A percentile compares a stretch with the other conserved stretches of the same genome.
Conservation (phyloP, 1,139 yeast genomes). For the Saccharomycopsis hybrid region DNA sequence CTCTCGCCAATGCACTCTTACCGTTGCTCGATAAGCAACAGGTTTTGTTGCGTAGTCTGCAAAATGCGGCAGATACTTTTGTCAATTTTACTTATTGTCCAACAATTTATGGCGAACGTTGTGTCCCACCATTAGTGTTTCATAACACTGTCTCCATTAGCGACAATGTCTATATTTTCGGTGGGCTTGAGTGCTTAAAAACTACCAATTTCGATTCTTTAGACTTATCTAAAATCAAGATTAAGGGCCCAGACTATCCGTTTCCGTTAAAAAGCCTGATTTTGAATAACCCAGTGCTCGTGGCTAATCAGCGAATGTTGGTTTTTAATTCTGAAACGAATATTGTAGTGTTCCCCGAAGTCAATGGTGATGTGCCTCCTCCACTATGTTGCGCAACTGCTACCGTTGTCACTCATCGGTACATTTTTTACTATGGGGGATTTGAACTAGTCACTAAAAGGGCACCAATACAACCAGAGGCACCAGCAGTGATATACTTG, state of each 20-base stretch:
- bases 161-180: constrained; percentile 33
- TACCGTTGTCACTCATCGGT: constrained; percentile 33
- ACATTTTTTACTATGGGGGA: constrained; percentile 42
- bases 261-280: constrained; percentile 34
- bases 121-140: constrained; percentile 34
- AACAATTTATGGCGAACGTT: constrained; percentile 32
- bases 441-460: constrained; percentile 33
- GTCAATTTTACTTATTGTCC: constrained; percentile 25
- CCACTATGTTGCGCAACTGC: constrained; percentile 35
- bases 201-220: background rate
- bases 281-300: constrained; percentile 34
- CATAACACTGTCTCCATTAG: constrained; percentile 35
- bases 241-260: constrained; percentile 32
- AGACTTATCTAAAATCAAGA: background rate
- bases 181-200: constrained; percentile 31
- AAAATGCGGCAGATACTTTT: constrained; percentile 10
- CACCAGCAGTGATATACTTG: constrained; percentile 26
- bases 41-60: too few species aligned
- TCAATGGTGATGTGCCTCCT: constrained; percentile 32
- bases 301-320: constrained; percentile 32
- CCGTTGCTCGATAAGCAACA: too few species aligned
- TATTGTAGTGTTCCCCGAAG: constrained; percentile 19
- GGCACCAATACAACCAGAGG: constrained; percentile 22
- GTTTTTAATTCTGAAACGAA: constrained; percentile 33
- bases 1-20: too few species aligned